Conservation (phyloP, 352 stramenopile species). For the Detonula confervacea region DNA sequence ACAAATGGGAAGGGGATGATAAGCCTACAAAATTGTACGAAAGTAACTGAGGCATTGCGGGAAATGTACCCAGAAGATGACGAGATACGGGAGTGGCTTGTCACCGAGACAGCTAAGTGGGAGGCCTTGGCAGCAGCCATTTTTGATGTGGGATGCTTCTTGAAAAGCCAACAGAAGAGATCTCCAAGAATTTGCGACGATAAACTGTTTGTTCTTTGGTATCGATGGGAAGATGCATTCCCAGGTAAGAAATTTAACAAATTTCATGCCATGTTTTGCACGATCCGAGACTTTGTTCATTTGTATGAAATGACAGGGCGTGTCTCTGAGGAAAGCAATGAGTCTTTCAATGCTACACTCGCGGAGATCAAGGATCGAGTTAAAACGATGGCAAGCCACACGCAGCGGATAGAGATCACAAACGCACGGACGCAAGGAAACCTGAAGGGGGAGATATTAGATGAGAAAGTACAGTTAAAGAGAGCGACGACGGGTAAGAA, state of each 20-base stretch:
- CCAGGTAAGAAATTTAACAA: neutral
- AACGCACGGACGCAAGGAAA: neutral
- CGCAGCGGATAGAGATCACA: neutral
- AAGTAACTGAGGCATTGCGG: neutral
- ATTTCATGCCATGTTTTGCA: conserved; percentile 2
- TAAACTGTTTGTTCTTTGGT: neutral
- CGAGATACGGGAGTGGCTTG: neutral
- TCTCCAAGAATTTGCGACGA: neutral
- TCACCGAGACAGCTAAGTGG: neutral
- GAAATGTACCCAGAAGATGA: neutral
- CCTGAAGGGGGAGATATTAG: conserved; percentile 1
- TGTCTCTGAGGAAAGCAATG: neutral
- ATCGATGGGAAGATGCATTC: neutral
- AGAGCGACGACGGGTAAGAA: too few relatives aligned
- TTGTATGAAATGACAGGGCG: neutral
- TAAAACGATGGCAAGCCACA: neutral
- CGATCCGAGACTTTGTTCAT: neutral
- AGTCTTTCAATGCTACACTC: neutral
- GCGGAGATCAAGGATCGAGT: neutral
- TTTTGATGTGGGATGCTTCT: neutral
- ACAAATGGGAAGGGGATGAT: neutral
- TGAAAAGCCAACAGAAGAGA: conserved; percentile 3
- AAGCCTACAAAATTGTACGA: neutral
- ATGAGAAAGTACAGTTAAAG: too few relatives aligned
- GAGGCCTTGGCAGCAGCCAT: neutral